Evolutionary conservation across 2,329 filamentous ascomycete genomes (phyloP).

Genomic region (Fusarium pseudocircinatum): DNA sequence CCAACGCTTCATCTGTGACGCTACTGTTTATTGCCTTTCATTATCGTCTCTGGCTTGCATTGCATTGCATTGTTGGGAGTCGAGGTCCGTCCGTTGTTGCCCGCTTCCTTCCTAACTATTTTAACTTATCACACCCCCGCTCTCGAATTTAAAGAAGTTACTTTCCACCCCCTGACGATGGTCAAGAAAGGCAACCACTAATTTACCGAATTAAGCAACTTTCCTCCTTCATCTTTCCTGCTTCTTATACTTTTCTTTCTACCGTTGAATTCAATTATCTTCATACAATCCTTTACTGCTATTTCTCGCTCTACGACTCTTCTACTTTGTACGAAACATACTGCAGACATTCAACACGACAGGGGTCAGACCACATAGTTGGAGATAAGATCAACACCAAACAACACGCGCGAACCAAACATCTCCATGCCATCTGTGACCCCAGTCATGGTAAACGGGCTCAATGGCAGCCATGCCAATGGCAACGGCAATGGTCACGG

Average conservation of each 20-base stretch:
- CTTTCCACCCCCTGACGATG: slow-evolving; percentile 37
- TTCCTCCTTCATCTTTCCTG: slow-evolving; percentile 8
- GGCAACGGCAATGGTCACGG: slow-evolving; percentile 5
- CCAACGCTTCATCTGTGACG: slow-evolving; percentile 21
- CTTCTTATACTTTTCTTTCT: slow-evolving; percentile 2
- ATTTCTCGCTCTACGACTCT: background rate
- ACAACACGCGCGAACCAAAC: slow-evolving; percentile 20
- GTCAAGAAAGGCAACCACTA: slow-evolving; percentile 26
- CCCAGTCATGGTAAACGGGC: slow-evolving; percentile 37
- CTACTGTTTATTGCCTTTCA: slow-evolving; percentile 17
- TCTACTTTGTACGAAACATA: background rate
- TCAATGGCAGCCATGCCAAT: slow-evolving; percentile 33
- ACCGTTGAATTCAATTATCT: slow-evolving; percentile 4
- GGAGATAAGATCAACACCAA: slow-evolving; percentile 17
- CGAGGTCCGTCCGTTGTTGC: slow-evolving; percentile 18
- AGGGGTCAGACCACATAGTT: slow-evolving; percentile 13
- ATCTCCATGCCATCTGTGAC: slow-evolving; percentile 36
- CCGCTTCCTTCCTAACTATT: slow-evolving; percentile 4
- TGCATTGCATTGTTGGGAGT: slow-evolving; percentile 18
- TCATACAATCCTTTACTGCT: background rate
- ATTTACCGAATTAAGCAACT: slow-evolving; percentile 30
- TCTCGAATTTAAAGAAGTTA: slow-evolving; percentile 24
- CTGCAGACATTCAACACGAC: slow-evolving; percentile 12
- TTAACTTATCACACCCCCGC: slow-evolving; percentile 37
- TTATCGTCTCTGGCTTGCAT: slow-evolving; percentile 27